Percentiles rank a stretch among this genome's conserved stretches.
Conservation (phyloP, 495 filamentous ascomycete species). For the Neurospora sp. region DNA sequence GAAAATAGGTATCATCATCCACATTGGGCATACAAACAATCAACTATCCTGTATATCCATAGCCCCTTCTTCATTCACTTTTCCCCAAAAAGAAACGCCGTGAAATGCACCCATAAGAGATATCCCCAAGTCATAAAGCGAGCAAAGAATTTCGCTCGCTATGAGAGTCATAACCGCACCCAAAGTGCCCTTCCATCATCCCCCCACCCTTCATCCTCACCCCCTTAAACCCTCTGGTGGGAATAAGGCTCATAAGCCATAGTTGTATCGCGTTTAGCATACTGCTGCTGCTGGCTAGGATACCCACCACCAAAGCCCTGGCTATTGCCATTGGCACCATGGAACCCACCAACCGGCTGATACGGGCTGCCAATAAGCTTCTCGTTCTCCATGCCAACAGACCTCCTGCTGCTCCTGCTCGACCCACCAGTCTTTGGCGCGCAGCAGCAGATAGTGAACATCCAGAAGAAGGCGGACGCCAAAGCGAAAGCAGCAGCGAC, state of each 20-base stretch:
- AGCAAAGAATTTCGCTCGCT: not conserved
- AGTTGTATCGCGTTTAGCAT: slow-evolving; percentile 14
- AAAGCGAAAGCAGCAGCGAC: slow-evolving; percentile 67
- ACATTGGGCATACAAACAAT: not conserved
- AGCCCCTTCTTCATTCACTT: not conserved
- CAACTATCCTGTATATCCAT: not conserved
- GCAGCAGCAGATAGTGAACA: slow-evolving; percentile 87
- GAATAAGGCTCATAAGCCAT: slow-evolving; percentile 46
- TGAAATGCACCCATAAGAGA: not conserved
- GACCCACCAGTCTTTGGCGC: slow-evolving; percentile 23
- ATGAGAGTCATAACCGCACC: not conserved
- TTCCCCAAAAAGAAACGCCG: not conserved
- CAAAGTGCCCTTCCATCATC: not conserved
- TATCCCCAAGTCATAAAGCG: not conserved
- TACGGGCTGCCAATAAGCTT: slow-evolving; percentile 38
- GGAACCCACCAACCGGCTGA: slow-evolving; percentile 31
- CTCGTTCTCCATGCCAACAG: slow-evolving; percentile 22
- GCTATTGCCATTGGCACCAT: slow-evolving; percentile 18
- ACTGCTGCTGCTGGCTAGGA: slow-evolving; percentile 12
- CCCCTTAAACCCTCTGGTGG: slow-evolving; percentile 31
- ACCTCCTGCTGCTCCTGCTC: slow-evolving; percentile 4
- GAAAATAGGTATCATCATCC: not conserved
- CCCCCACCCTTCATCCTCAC: not conserved
- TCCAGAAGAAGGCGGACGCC: slow-evolving; percentile 73
- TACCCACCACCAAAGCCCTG: not conserved